Percentiles rank a stretch among this genome's conserved stretches.
phyloP scores from a whole-genome alignment of 768 basidiomycete genomes.

The Suillus hirtellus region DNA sequence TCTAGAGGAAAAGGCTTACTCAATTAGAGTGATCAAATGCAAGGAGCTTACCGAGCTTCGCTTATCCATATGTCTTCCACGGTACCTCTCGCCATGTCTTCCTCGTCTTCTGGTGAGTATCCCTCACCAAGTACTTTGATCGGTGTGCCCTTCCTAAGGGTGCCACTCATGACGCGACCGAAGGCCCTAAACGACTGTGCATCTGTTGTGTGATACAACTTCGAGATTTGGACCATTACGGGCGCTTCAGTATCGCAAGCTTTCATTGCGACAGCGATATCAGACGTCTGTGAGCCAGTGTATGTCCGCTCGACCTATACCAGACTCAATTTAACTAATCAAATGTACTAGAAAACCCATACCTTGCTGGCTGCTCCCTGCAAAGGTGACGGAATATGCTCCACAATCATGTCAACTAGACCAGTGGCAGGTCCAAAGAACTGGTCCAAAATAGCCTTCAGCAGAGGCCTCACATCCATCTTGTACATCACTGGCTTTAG shows the following conservation, averaged over 20 bases:
- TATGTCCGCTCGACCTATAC: slow-evolving; percentile 79
- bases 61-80: slow-evolving; percentile 90
- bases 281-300: slow-evolving; percentile 83
- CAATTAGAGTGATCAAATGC: background rate
- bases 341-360: slow-evolving; percentile 9
- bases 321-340: slow-evolving; percentile 2
- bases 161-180: slow-evolving; percentile 92
- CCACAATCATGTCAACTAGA: slow-evolving; percentile 88
- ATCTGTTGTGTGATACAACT: slow-evolving; percentile 95
- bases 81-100: slow-evolving; percentile 87
- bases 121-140: slow-evolving; percentile 98
- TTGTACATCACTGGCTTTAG: slow-evolving; percentile 95
- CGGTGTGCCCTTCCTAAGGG: slow-evolving; percentile 75
- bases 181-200: slow-evolving; percentile 97
- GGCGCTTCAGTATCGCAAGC: slow-evolving; percentile 83
- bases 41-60: slow-evolving; percentile 72
- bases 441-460: slow-evolving; percentile 92
- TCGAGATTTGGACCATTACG: slow-evolving; percentile 89
- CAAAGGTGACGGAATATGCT: slow-evolving; percentile 84
- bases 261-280: slow-evolving; percentile 77
- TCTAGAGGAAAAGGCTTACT: slow-evolving; percentile 40
- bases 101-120: slow-evolving; percentile 98
- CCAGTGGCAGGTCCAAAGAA: slow-evolving; percentile 94
- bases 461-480: slow-evolving; percentile 94
- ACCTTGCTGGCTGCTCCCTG: slow-evolving; percentile 64